These are phyloP conservation scores for Adiantum capillusveneris DNA, from an alignment of 75 land plant genomes.

Conservation along the genomic window DNA sequence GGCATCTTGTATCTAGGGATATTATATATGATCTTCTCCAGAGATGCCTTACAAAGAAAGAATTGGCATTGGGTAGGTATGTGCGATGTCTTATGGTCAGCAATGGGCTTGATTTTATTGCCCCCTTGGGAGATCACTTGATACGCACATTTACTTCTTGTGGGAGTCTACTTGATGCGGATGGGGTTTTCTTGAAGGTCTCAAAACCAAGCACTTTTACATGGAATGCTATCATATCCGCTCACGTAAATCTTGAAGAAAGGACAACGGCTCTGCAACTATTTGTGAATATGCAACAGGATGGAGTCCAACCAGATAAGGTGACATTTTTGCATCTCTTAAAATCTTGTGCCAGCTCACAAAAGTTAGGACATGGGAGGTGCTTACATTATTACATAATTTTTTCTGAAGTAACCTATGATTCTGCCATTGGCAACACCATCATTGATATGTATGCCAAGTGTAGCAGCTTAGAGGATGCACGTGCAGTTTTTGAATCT, in stretches of 20 bases:
- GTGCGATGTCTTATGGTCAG: slow-evolving; percentile 4
- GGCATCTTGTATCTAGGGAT: not conserved
- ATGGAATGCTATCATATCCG: not conserved
- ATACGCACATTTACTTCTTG: slow-evolving; percentile 3
- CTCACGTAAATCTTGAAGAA: slow-evolving; percentile 1
- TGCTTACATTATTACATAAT: slow-evolving; percentile 10
- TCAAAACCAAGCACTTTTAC: not conserved
- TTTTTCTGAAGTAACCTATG: not conserved
- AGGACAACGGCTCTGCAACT: not conserved
- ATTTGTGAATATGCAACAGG: slow-evolving; percentile 6
- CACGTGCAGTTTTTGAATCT: slow-evolving; percentile 12
- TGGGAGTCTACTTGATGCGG: slow-evolving; percentile 1
- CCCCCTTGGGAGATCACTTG: slow-evolving; percentile 8
- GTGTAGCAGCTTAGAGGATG: slow-evolving; percentile 17
- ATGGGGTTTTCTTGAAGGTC: not conserved
- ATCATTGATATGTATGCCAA: slow-evolving; percentile 26
- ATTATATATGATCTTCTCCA: slow-evolving; percentile 3
- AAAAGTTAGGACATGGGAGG: slow-evolving; percentile 1
- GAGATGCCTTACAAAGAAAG: slow-evolving; percentile 3
- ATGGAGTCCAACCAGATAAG: slow-evolving; percentile 8
- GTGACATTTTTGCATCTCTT: slow-evolving; percentile 5
- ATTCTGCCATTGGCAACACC: slow-evolving; percentile 7
- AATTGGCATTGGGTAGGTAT: not conserved
- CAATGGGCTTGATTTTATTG: slow-evolving; percentile 1
- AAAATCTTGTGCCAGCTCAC: slow-evolving; percentile 9